Evolutionary conservation across 2,329 filamentous ascomycete genomes (phyloP), one percentile per base, ranked within the genome.

Genomic region (Nannizziopsis barbatae): DNA sequence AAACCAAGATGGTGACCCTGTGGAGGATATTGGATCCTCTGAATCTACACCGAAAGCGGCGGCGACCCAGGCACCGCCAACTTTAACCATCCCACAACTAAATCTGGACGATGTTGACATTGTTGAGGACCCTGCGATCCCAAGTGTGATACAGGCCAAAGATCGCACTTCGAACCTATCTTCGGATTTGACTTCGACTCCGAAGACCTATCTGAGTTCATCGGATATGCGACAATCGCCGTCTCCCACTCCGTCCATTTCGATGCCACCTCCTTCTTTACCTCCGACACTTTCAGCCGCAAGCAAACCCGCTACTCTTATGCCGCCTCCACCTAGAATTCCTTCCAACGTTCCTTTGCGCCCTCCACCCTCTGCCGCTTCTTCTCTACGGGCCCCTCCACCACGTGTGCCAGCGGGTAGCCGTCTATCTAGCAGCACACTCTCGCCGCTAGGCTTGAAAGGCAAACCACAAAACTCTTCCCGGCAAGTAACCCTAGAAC

Each of bases 401-500:
- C 72, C 71, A 6, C 51, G 67, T 65, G 68, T 18, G 58, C 68
- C 45, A 65, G 49, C 66, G 10, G 30, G 15, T 6, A 49, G 66
- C 56, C 58, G 64, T 40, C 67, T 69, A 36, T 61, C 69, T 37
- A 66, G 60, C 53, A 66, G 61, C 56, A 68, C 67, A 42, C 64
- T 72, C 12, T 60, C 67, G 37, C 64, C 73, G 7, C 58, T 59
- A 5, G 40, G 65, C 66, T 22, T 74, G 67, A 47, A 60, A 60
- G 35, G 70, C 65, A 62, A 64, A 53, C 55, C 59, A n/a, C 50
- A 68, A 76, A 64, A 85, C 45, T 53, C 64, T 11, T 63, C 64
- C 3, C 60, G 62, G 14, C 61, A 90, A 60, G 85, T 95, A 3
- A 74, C 83, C 7, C 78, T 98, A 3, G 77, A 81, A n/a, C 92